A percentile compares a stretch with the other conserved stretches of the same genome.
Evolutionary conservation across 257 asterid species (phyloP).

Genomic region (Plantago major): DNA sequence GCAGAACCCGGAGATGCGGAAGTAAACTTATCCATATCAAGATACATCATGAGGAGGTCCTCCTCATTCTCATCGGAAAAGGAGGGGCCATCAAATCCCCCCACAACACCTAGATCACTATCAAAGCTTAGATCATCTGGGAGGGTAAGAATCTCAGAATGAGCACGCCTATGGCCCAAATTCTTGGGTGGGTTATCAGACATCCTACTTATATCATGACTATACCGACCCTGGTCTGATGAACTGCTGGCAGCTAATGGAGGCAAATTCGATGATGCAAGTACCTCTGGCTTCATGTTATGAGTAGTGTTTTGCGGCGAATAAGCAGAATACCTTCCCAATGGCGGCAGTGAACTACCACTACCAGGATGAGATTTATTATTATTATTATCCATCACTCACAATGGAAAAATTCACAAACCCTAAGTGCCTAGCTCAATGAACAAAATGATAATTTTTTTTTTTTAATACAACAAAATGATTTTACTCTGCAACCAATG

Average conservation of each 20-base stretch:
- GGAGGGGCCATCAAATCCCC: conserved; percentile 91
- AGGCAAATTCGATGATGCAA: conserved; percentile 51
- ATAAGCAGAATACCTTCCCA: conserved; percentile 70
- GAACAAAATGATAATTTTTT: no score
- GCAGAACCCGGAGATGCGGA: conserved; percentile 65
- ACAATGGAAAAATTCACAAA: no score
- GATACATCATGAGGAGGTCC: conserved; percentile 71
- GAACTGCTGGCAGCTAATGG: conserved; percentile 57
- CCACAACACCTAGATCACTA: conserved; percentile 88
- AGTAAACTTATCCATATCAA: conserved; percentile 85
- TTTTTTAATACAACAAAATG: no score
- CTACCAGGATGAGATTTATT: conserved; percentile 47
- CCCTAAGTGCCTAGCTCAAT: no score
- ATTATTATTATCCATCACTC: conserved; percentile 25
- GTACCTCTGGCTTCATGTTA: conserved; percentile 41
- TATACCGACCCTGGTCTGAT: conserved; percentile 52
- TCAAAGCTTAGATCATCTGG: conserved; percentile 95
- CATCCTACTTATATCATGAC: conserved; percentile 87
- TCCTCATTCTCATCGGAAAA: conserved; percentile 84
- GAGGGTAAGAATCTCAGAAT: conserved; percentile 87
- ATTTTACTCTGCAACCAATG: no score
- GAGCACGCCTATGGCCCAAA: conserved; percentile 88
- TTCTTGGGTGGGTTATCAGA: conserved; percentile 83
- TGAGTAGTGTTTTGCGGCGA: conserved; percentile 49
- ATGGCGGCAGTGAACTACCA: conserved; percentile 64